These are phyloP conservation scores for Entonaema liquescens DNA, from an alignment of 495 filamentous ascomycete genomes.

Conservation along the genomic window DNA sequence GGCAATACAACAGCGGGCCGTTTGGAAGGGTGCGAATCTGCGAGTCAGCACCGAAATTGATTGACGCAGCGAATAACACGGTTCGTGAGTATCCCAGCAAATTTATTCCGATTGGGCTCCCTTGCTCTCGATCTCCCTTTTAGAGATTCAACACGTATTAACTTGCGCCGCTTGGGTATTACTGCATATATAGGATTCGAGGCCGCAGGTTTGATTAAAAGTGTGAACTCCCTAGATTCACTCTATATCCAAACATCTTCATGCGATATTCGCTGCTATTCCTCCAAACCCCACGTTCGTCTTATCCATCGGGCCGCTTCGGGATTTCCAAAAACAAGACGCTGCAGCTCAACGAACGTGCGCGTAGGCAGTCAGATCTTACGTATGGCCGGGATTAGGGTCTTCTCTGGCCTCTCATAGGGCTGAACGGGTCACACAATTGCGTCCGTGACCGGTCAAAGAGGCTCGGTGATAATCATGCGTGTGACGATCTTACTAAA, in stretches of 20 bases:
- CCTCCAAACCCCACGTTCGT: neutral
- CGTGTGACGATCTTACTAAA: conserved; percentile 24
- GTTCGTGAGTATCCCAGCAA: neutral
- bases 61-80: conserved; percentile 17
- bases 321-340: conserved; percentile 12
- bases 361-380: conserved; percentile 35
- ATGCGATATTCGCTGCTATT: conserved; percentile 1
- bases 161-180: conserved; percentile 23
- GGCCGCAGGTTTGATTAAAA: conserved; percentile 11
- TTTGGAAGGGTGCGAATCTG: conserved; percentile 33
- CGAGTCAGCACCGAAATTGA: conserved; percentile 36
- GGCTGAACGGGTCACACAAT: conserved; percentile 35
- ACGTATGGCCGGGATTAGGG: conserved; percentile 25
- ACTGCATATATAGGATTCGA: conserved; percentile 30
- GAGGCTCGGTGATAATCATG: conserved; percentile 29
- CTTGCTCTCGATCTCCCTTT: conserved; percentile 8
- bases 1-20: conserved; percentile 35
- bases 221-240: neutral
- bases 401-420: conserved; percentile 31
- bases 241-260: neutral
- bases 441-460: conserved; percentile 32
- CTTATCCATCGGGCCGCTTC: conserved; percentile 28
- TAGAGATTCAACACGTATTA: conserved; percentile 26
- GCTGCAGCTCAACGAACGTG: conserved; percentile 26
- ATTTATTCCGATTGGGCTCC: conserved; percentile 24